Base-by-base conservation (phyloP, 768 basidiomycete species). In the Sporobolomyces roseus region DNA sequence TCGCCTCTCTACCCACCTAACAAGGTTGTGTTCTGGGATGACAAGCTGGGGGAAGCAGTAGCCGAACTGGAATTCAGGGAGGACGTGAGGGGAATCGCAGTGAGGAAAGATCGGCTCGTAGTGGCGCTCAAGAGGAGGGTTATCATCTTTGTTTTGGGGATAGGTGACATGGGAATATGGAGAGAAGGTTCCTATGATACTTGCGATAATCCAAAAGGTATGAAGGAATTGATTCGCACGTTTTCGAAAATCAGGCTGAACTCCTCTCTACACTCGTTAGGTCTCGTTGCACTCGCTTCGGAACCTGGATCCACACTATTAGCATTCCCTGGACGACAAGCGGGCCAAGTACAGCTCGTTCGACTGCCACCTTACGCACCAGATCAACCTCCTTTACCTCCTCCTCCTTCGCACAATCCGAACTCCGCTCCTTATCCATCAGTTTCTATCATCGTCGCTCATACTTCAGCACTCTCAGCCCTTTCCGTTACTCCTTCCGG, bases 11-110 rank as follows among this genome's bases (percentile, higher is more conserved):
- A 92, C 79, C 89, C 92, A 33, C 89, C 88, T 33, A 93, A 93
- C 80, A 93, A 94, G 80, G 89, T 93, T 61, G 83, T 93, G 71
- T 78, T 94, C 61, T 93, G 90, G 90, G 88, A 93, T 78, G 91
- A 91, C 79, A 83, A 45, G 43, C 50, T 52, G 5, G 85, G 85
- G n/a, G 80, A 81, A 68, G 89, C 92, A 77, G 88, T 91, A 55
- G 90, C 89, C 43, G 90, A 93, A 78, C 83, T 93, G 66, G 91
- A 93, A 79, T 93, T 94, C 76, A 83, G 88, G 75, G 91, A 92
- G 79, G 61, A 65, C 2, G 75, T 77, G 14, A 51, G 70, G 17
- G 74, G 71, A 0, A 36, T 77, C 7, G 67, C 62, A 0, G 71
- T 55, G 25, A 51, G 76, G 59, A 58, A 66, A 32, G 75, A 76